phyloP scores from a whole-genome alignment of 225 moss, liverwort and hornwort genomes.

The Pseudisothecium myosuroides region DNA sequence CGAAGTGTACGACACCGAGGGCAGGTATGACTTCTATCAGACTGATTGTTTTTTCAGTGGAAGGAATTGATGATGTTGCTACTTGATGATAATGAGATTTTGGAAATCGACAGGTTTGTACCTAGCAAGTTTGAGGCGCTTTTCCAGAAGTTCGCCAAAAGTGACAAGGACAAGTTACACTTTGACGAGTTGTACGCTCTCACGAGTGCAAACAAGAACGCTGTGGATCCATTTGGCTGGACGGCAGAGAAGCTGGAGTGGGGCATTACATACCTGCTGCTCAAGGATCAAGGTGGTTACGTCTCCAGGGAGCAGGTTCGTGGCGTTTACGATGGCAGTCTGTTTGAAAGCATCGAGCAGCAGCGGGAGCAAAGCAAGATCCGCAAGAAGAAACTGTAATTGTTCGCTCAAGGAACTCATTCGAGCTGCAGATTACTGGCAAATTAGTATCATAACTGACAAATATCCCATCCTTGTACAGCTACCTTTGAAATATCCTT shows the following conservation, averaged over 20 bases:
- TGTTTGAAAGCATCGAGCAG: constrained; percentile 25
- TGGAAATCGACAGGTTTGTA: constrained; percentile 29
- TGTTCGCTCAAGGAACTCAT: neutral
- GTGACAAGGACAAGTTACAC: constrained; percentile 18
- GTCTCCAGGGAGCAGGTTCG: constrained; percentile 40
- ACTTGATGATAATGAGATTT: neutral
- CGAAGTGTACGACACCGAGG: constrained; percentile 72
- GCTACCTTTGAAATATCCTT: neutral
- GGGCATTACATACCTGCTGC: constrained; percentile 39
- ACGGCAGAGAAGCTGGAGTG: constrained; percentile 59
- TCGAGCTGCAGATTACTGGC: neutral
- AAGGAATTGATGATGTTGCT: neutral
- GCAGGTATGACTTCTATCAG: constrained; percentile 20
- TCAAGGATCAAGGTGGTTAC: constrained; percentile 54
- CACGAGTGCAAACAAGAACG: constrained; percentile 26
- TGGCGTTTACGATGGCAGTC: constrained; percentile 57
- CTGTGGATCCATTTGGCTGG: constrained; percentile 60
- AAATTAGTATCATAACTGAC: neutral
- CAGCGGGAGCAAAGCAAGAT: constrained; percentile 4
- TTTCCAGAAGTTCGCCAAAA: constrained; percentile 50
- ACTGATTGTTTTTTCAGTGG: neutral
- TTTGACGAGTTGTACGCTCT: constrained; percentile 27
- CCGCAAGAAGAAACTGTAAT: constrained; percentile 17
- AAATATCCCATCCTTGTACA: neutral
- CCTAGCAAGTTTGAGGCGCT: constrained; percentile 71